Conservation (phyloP, 2,329 filamentous ascomycete genomes). For the Xylariaceae sp. region DNA sequence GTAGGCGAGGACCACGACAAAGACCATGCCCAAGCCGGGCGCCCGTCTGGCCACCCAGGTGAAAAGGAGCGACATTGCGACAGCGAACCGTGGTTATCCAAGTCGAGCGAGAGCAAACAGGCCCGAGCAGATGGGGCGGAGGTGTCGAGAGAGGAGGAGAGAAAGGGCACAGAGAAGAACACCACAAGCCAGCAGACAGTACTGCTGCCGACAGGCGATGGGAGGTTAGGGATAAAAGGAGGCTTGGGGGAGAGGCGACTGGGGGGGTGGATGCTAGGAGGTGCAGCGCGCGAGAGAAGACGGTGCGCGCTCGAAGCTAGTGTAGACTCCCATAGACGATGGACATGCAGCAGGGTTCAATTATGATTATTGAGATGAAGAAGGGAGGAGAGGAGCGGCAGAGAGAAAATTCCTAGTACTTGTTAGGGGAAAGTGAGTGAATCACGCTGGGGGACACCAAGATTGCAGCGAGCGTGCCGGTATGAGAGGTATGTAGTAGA, state of each 20-base stretch:
- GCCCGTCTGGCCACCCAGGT: slow-evolving; percentile 51
- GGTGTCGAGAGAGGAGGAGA: slow-evolving; percentile 16
- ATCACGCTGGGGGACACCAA: slow-evolving; percentile 13
- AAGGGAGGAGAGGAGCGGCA: slow-evolving; percentile 8
- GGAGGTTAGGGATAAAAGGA: slow-evolving; percentile 13
- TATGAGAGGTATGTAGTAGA: slow-evolving; percentile 7
- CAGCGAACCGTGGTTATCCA: slow-evolving; percentile 18
- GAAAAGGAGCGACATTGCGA: slow-evolving; percentile 49
- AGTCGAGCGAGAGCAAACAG: slow-evolving; percentile 18
- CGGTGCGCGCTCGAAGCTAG: slow-evolving; percentile 16
- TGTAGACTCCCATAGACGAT: slow-evolving; percentile 17
- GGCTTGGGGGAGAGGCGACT: no score
- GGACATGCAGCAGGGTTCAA: slow-evolving; percentile 1
- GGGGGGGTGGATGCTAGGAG: background rate
- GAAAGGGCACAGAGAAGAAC: slow-evolving; percentile 14
- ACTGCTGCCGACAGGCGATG: slow-evolving; percentile 22
- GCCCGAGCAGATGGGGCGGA: slow-evolving; percentile 13
- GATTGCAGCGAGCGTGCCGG: slow-evolving; percentile 9
- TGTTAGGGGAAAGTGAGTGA: slow-evolving; percentile 19
- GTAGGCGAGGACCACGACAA: slow-evolving; percentile 46
- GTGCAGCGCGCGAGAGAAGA: slow-evolving; percentile 20
- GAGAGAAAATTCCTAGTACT: slow-evolving; percentile 17
- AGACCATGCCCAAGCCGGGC: slow-evolving; percentile 53
- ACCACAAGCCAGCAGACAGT: slow-evolving; percentile 16
- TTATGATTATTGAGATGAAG: slow-evolving; percentile 15